These are phyloP conservation scores for Amanita molliuscula DNA, from an alignment of 768 basidiomycete genomes.

Conservation along the genomic window DNA sequence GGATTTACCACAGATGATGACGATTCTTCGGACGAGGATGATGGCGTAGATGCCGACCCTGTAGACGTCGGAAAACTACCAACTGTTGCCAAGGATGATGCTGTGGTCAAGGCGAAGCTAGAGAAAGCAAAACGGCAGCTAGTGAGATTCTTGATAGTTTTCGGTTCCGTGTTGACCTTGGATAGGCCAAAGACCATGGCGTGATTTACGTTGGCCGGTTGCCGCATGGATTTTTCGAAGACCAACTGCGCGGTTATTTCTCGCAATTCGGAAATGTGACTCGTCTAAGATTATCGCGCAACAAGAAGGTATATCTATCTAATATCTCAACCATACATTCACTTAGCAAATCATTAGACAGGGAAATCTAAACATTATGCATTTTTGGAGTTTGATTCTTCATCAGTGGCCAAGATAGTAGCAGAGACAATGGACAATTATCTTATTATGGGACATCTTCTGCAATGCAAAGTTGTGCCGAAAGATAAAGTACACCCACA, in stretches of 20 bases:
- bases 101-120: constrained; percentile 54
- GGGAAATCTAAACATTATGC: constrained; percentile 96
- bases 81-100: constrained; percentile 84
- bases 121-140: constrained; percentile 54
- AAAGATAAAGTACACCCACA: constrained; percentile 86
- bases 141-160: constrained; percentile 31
- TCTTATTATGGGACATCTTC: constrained; percentile 86
- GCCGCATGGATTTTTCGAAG: constrained; percentile 97
- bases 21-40: constrained; percentile 72
- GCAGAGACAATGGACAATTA: constrained; percentile 99
- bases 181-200: constrained; percentile 54
- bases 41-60: constrained; percentile 36
- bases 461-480: constrained; percentile 85
- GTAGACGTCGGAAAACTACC: constrained; percentile 44
- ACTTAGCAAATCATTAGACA: constrained; percentile 41
- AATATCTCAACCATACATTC: neutral
- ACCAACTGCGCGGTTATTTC: constrained; percentile 87
- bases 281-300: constrained; percentile 82
- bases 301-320: constrained; percentile 60
- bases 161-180: constrained; percentile 2
- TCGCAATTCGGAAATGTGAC: constrained; percentile 90
- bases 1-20: constrained; percentile 73
- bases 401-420: constrained; percentile 86
- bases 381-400: constrained; percentile 89
- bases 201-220: constrained; percentile 85